A percentile compares a stretch with the other conserved stretches of the same genome.
phyloP scores from a whole-genome alignment of 2,329 filamentous ascomycete genomes.

The Ascochyta fabae region DNA sequence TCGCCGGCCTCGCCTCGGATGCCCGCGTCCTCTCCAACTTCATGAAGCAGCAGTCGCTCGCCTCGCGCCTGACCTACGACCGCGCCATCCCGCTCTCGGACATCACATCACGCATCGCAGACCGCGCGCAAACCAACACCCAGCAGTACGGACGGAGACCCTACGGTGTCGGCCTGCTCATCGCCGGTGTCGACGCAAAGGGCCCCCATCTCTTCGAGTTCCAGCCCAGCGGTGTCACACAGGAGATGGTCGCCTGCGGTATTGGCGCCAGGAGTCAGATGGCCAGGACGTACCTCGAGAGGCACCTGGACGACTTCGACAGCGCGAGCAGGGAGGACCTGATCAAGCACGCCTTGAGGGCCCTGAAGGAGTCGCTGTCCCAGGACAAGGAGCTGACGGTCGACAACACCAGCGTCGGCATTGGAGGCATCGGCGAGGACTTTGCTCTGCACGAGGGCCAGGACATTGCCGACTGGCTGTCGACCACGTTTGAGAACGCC shows the following conservation, averaged over 20 bases:
- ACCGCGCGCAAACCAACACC: conserved; percentile 97
- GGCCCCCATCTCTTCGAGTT: conserved; percentile 98
- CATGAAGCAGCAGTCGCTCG: conserved; percentile 99
- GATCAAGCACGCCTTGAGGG: conserved; percentile 86
- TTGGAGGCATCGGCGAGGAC: conserved; percentile 78
- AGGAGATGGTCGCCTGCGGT: conserved; percentile 95
- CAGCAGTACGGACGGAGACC: conserved; percentile 96
- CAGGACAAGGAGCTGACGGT: conserved; percentile 98
- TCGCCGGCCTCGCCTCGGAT: conserved; percentile 95
- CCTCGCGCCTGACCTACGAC: conserved; percentile 93
- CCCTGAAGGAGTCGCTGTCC: conserved; percentile 91
- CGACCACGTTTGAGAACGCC: conserved; percentile 65
- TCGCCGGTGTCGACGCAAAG: conserved; percentile 91
- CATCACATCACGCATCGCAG: conserved; percentile 89
- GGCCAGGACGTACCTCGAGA: conserved; percentile 95
- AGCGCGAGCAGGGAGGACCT: conserved; percentile 80
- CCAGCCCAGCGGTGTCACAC: conserved; percentile 92
- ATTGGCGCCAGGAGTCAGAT: conserved; percentile 97
- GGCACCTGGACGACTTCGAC: conserved; percentile 84
- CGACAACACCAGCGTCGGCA: conserved; percentile 92
- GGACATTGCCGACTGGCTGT: conserved; percentile 84
- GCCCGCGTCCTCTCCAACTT: conserved; percentile 99
- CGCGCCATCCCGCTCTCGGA: conserved; percentile 89
- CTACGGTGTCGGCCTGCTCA: conserved; percentile 91
- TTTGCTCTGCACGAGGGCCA: conserved; percentile 93